Evolutionary conservation across 192 early-diverging fungal genomes (phyloP).

Genomic region (Coemansia sp.): DNA sequence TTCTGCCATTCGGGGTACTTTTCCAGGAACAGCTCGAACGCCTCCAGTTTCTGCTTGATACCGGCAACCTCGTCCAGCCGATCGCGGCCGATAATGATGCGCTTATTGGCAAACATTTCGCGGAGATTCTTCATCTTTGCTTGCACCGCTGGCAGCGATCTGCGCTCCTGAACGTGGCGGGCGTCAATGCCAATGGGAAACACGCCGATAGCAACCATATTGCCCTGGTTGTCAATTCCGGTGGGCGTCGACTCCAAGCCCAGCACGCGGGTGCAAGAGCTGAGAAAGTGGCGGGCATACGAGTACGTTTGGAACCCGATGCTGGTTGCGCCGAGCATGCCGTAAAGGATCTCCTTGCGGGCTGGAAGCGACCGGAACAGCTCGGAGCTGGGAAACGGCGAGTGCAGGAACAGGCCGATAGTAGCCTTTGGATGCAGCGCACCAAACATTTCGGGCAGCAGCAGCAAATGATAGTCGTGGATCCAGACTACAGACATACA

Average conservation of each 20-base stretch:
- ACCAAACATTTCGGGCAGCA: conserved; percentile 83
- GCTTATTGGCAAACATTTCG: conserved; percentile 82
- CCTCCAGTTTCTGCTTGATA: conserved; percentile 90
- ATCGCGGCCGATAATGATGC: conserved; percentile 95
- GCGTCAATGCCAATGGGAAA: conserved; percentile 99
- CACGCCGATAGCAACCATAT: conserved; percentile 74
- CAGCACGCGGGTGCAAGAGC: conserved; percentile 88
- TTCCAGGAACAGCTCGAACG: conserved; percentile 88
- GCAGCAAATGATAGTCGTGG: conserved; percentile 95
- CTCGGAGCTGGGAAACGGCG: conserved; percentile 94
- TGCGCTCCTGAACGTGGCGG: conserved; percentile 60
- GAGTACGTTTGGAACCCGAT: conserved; percentile 98
- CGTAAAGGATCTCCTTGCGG: conserved; percentile 77
- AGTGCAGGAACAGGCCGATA: conserved; percentile 93
- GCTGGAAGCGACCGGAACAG: conserved; percentile 84
- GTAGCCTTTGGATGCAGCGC: conserved; percentile 70
- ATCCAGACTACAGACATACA: no score
- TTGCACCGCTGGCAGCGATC: conserved; percentile 61
- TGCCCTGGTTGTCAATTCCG: conserved; percentile 80
- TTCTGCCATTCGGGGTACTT: conserved; percentile 88
- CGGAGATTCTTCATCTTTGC: conserved; percentile 76
- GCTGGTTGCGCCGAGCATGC: conserved; percentile 87
- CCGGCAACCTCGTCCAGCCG: conserved; percentile 92
- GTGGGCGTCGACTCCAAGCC: conserved; percentile 87
- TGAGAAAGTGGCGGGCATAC: conserved; percentile 90